Evolutionary conservation across 768 basidiomycete genomes (phyloP).

Genomic region (Cytidiella melzeri): DNA sequence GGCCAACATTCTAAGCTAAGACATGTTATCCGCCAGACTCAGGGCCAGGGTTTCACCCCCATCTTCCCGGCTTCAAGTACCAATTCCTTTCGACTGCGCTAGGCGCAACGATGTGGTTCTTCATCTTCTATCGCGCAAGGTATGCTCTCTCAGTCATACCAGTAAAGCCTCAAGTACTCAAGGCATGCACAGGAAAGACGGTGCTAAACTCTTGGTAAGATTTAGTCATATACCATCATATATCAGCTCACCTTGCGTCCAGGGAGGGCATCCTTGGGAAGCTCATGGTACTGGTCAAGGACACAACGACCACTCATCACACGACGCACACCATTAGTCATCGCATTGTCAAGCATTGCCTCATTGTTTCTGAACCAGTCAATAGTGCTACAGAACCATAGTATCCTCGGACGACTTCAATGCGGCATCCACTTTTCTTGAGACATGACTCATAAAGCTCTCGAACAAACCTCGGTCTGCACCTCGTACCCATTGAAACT

Average conservation of each 20-base stretch:
- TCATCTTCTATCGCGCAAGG: conserved; percentile 95
- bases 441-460: conserved; percentile 62
- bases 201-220: conserved; percentile 30
- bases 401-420: background rate
- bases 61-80: conserved; percentile 73
- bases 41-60: conserved; percentile 84
- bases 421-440: conserved; percentile 36
- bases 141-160: conserved; percentile 35
- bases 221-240: background rate
- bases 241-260: background rate
- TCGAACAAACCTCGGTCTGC: conserved; percentile 52
- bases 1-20: background rate
- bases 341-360: background rate
- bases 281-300: conserved; percentile 47
- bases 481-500: conserved; percentile 62
- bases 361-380: background rate
- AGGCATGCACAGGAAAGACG: conserved; percentile 29
- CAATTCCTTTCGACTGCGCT: conserved; percentile 77
- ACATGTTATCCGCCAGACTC: background rate
- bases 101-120: conserved; percentile 97
- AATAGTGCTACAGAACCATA: background rate
- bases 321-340: conserved; percentile 34
- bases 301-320: conserved; percentile 32
- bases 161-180: background rate
- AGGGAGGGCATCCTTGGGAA: conserved; percentile 57